A percentile compares a stretch with the other conserved stretches of the same genome.
phyloP scores from a whole-genome alignment of 2,329 filamentous ascomycete species.

The Verticillium alfalfae region DNA sequence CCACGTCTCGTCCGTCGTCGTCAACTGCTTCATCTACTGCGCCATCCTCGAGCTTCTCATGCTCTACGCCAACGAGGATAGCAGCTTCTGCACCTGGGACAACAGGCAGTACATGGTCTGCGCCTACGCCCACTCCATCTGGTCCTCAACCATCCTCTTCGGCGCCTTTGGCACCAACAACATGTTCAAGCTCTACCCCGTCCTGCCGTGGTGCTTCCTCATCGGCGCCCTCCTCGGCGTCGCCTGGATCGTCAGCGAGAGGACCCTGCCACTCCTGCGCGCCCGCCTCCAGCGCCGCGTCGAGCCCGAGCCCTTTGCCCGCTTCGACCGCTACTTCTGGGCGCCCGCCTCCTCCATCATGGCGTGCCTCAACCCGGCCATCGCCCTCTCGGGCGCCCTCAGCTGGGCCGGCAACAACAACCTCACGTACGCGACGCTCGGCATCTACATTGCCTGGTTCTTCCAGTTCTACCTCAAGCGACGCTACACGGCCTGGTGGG shows the following conservation, averaged over 20 bases:
- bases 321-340: conserved; percentile 30
- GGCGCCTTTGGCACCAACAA: conserved; percentile 19
- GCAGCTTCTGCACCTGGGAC: conserved; percentile 24
- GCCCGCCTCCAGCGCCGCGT: conserved; percentile 23
- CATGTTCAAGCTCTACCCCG: conserved; percentile 36
- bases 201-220: conserved; percentile 39
- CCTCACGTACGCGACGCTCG: conserved; percentile 35
- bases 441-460: conserved; percentile 31
- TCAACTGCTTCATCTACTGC: conserved; percentile 31
- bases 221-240: conserved; percentile 29
- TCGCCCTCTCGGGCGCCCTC: conserved; percentile 34
- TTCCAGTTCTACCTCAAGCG: conserved; percentile 38
- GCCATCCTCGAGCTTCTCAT: conserved; percentile 31
- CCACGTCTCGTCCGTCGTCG: conserved; percentile 38
- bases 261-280: conserved; percentile 24
- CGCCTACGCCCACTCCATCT: conserved; percentile 23
- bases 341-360: conserved; percentile 28
- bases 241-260: conserved; percentile 26
- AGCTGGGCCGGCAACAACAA: conserved; percentile 38
- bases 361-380: conserved; percentile 31
- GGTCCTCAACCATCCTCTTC: conserved; percentile 23
- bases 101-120: conserved; percentile 22
- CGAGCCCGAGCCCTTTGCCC: conserved; percentile 21
- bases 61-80: conserved; percentile 20
- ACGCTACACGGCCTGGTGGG: conserved; percentile 34